Base-by-base conservation (phyloP, 768 basidiomycete species). In the Suillus hirtellus region DNA sequence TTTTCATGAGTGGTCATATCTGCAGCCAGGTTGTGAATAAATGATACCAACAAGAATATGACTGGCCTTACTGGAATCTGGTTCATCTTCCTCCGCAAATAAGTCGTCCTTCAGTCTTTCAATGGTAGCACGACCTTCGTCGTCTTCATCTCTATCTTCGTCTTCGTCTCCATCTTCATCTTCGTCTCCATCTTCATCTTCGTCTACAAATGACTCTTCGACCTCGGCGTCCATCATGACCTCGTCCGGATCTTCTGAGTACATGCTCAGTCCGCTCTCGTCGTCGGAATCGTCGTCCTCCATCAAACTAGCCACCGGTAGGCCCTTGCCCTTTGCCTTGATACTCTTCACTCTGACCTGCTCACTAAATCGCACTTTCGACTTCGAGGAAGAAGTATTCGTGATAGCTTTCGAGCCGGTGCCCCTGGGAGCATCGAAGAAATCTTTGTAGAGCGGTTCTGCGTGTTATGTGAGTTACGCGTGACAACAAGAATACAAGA, bases 271-370 rank as follows among this genome's bases (percentile, higher is more conserved):
- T 15, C 77, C 77, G 19, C 79, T 80, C 1, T 80, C 79, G 14
- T 81, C 77, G 6, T 77, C 74, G 40, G 72, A 72, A 12, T 72
- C 73, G 5, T 73, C 74, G 1, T 70, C 71, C 37, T 70, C 75
- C 69, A 81, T 75, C 24, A 42, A 58, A 19, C 71, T 66, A 9
- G 77, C 82, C 24, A 89, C 69, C 4, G 88, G 84, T 61, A 84
- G 77, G 54, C 84, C 85, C 72, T 85, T 92, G 3, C 89, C 89
- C 24, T 85, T 84, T 1, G 88, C 79, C 68, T 88, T 88, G 70
- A 95, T 94, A 53, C 84, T 89, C 77, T 88, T 94, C 43, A 95
- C 89, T 43, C 86, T 80, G 34, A 96, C 94, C 69, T 88, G 82
- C 4, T 93, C 89, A 69, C 88, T 84, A 72, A 96, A 96, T 24